A percentile compares a stretch with the other conserved stretches of the same genome.
Conservation (phyloP, 2,329 filamentous ascomycete genomes). For the Pyricularia sp. region DNA sequence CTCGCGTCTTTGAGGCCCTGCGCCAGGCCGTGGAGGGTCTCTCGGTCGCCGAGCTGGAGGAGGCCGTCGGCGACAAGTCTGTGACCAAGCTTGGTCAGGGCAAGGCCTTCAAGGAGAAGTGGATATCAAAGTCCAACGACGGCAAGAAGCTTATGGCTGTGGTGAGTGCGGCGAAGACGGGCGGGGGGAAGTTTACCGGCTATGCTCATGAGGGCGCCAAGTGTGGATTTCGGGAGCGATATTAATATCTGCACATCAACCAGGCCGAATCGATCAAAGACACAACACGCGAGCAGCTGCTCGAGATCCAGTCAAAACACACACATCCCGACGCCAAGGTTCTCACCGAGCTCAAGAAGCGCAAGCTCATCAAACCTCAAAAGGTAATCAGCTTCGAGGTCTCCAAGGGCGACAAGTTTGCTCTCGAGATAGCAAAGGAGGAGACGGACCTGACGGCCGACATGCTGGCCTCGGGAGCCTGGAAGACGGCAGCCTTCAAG, state of each 20-base stretch:
- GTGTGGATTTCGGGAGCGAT: not conserved
- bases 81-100: conserved; percentile 78
- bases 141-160: conserved; percentile 38
- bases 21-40: conserved; percentile 63
- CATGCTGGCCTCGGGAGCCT: conserved; percentile 76
- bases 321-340: conserved; percentile 62
- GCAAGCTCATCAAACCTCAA: conserved; percentile 72
- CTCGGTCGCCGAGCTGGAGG: conserved; percentile 61
- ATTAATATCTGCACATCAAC: not conserved
- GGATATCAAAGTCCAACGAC: conserved; percentile 50
- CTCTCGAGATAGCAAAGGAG: conserved; percentile 77
- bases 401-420: conserved; percentile 76
- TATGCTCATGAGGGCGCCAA: not conserved
- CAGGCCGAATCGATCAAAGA: conserved; percentile 66
- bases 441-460: conserved; percentile 91
- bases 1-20: conserved; percentile 66
- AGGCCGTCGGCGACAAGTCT: conserved; percentile 53
- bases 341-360: conserved; percentile 74
- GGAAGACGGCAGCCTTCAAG: conserved; percentile 91
- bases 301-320: conserved; percentile 56
- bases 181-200: not conserved
- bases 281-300: conserved; percentile 61
- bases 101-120: conserved; percentile 78
- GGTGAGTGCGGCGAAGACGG: conserved; percentile 21
- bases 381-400: conserved; percentile 81